Percentiles rank a stretch among this genome's conserved stretches.
Evolutionary conservation across 1,284 basidiomycete species (phyloP).

Genomic region (Cutaneotrichosporon daszewskae): DNA sequence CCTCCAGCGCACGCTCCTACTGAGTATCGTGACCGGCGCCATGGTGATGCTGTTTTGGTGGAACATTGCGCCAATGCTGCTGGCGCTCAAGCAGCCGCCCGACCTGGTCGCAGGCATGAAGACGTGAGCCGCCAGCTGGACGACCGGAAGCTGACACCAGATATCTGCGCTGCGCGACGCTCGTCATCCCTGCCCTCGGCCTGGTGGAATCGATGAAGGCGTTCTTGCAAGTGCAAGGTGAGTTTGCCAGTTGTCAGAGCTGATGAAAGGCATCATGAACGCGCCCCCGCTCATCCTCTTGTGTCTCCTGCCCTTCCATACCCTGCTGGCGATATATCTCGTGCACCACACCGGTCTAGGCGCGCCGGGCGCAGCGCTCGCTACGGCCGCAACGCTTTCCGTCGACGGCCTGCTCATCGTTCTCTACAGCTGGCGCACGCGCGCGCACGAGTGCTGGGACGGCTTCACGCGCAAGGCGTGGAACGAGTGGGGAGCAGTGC

Average conservation of each 20-base stretch:
- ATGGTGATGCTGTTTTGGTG: conserved; percentile 30
- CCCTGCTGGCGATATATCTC: conserved; percentile 17
- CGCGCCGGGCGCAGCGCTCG: conserved; percentile 22
- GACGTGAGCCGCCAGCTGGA: conserved; percentile 7
- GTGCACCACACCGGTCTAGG: conserved; percentile 25
- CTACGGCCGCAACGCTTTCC: conserved; percentile 16
- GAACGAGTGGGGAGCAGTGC: conserved; percentile 20
- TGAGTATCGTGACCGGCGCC: conserved; percentile 21
- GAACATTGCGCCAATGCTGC: conserved; percentile 24
- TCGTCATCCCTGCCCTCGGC: conserved; percentile 18
- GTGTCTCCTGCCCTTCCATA: conserved; percentile 25
- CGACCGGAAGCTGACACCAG: conserved; percentile 2
- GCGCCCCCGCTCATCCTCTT: conserved; percentile 25
- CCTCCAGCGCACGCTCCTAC: conserved; percentile 29
- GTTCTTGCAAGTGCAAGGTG: conserved; percentile 28
- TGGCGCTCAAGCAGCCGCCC: conserved; percentile 22
- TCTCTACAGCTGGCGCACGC: conserved; percentile 15
- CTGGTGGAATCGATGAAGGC: conserved; percentile 28
- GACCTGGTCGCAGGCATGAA: conserved; percentile 22
- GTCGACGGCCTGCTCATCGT: conserved; percentile 20
- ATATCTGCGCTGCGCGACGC: conserved; percentile 12
- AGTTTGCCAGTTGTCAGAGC: background rate
- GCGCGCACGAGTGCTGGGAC: conserved; percentile 28
- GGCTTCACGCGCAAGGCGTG: conserved; percentile 15
- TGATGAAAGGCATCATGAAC: conserved; percentile 20